These are phyloP conservation scores for Chaetomium sp. DNA, from an alignment of 2,329 filamentous ascomycete species.

Conservation along the genomic window DNA sequence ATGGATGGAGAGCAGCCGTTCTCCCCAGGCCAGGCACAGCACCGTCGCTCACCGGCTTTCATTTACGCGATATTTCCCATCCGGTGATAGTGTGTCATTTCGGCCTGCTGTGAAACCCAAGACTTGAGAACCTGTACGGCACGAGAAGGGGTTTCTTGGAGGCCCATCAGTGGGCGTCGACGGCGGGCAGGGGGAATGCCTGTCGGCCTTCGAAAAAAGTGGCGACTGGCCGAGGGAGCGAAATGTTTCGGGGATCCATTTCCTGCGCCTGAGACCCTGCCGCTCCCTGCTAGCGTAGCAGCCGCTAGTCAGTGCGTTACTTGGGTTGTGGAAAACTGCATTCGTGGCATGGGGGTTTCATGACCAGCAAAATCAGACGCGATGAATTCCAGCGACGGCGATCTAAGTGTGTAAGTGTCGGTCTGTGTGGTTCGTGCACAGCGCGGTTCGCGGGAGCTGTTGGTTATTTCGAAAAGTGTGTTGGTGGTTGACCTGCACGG, in stretches of 20 bases:
- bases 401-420: not conserved
- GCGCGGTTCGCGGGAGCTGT: conserved; percentile 14
- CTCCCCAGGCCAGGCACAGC: conserved; percentile 5
- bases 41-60: not conserved
- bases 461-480: conserved; percentile 11
- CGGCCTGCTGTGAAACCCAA: conserved; percentile 14
- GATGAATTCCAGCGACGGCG: not conserved
- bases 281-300: not conserved
- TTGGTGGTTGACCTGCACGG: conserved; percentile 18
- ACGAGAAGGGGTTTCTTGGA: not conserved
- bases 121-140: conserved; percentile 3
- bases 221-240: conserved; percentile 21
- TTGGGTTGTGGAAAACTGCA: conserved; percentile 6
- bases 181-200: not conserved
- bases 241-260: conserved; percentile 18
- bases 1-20: not conserved
- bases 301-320: too few species aligned
- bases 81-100: conserved; percentile 3
- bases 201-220: not conserved
- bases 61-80: conserved; percentile 4
- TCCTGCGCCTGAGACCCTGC: not conserved
- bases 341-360: conserved; percentile 10
- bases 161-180: not conserved
- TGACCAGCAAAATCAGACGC: not conserved
- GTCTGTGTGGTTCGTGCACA: not conserved